Percentiles rank a stretch among this genome's conserved stretches.
Evolutionary conservation across 495 filamentous ascomycete genomes (phyloP).

Genomic region (Xylaria acuta): DNA sequence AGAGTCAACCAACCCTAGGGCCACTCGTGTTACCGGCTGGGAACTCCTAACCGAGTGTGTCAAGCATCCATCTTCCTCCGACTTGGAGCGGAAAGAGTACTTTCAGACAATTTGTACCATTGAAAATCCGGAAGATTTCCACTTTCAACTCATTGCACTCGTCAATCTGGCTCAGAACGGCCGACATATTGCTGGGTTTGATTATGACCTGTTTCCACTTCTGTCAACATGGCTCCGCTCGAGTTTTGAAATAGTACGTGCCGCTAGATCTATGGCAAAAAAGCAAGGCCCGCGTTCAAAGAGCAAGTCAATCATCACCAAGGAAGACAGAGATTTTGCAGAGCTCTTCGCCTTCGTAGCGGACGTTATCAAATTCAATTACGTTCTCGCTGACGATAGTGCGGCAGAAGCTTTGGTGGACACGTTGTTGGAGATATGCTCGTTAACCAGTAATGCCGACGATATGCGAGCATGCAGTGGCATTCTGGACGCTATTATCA

Average conservation of each 20-base stretch:
- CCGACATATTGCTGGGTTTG: slow-evolving; percentile 67
- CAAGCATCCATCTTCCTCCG: slow-evolving; percentile 62
- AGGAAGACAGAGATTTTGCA: slow-evolving; percentile 72
- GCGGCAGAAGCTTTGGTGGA: slow-evolving; percentile 72
- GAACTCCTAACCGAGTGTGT: slow-evolving; percentile 70
- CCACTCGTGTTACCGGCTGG: slow-evolving; percentile 64
- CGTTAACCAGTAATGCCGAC: slow-evolving; percentile 70
- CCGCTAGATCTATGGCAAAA: slow-evolving; percentile 55
- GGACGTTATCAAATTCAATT: slow-evolving; percentile 85
- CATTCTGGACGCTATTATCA: slow-evolving; percentile 80
- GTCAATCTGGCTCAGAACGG: slow-evolving; percentile 68
- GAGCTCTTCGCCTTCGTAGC: slow-evolving; percentile 75
- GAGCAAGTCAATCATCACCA: slow-evolving; percentile 55
- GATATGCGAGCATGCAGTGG: slow-evolving; percentile 79
- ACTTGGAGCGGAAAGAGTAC: slow-evolving; percentile 69
- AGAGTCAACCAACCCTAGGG: slow-evolving; percentile 56
- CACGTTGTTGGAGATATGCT: slow-evolving; percentile 73
- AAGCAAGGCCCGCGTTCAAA: slow-evolving; percentile 53
- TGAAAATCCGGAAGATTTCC: slow-evolving; percentile 63
- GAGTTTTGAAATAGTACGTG: slow-evolving; percentile 60
- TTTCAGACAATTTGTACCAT: slow-evolving; percentile 63
- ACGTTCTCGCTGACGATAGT: slow-evolving; percentile 71
- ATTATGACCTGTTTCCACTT: slow-evolving; percentile 64
- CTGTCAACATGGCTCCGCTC: slow-evolving; percentile 63
- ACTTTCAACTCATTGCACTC: slow-evolving; percentile 67